Percentiles rank a stretch among this genome's conserved stretches.
Evolutionary conservation across 106 monocot species (phyloP).

Genomic region (Platanthera guangdongensis): DNA sequence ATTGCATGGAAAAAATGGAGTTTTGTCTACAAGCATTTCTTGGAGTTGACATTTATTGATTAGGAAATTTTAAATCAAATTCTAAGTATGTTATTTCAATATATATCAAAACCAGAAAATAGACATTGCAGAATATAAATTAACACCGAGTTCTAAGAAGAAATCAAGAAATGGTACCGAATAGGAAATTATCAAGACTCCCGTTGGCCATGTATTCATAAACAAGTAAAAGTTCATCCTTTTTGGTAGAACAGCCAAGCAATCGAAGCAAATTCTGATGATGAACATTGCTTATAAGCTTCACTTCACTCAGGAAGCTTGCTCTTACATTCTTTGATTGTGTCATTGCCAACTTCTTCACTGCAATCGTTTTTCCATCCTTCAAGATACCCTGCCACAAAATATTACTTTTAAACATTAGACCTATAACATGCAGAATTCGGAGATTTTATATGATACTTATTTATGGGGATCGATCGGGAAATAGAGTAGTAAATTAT

Average conservation of each 20-base stretch:
- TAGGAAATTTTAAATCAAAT: not conserved
- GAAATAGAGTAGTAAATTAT: not conserved
- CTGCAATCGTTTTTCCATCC: constrained; percentile 55
- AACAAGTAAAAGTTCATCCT: constrained; percentile 50
- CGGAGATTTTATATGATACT: not conserved
- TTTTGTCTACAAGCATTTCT: not conserved
- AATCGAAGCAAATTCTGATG: constrained; percentile 57
- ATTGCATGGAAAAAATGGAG: not conserved
- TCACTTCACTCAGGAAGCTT: constrained; percentile 60
- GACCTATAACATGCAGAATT: not conserved
- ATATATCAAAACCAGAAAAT: not conserved
- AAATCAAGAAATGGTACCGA: constrained; percentile 28
- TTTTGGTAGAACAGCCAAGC: constrained; percentile 63
- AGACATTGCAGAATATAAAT: not conserved
- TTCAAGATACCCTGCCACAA: constrained; percentile 39
- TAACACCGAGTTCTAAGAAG: not conserved
- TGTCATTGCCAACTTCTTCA: constrained; percentile 48
- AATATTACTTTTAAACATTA: not conserved
- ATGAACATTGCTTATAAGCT: constrained; percentile 77
- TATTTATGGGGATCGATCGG: not conserved
- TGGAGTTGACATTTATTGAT: not conserved
- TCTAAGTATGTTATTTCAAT: not conserved
- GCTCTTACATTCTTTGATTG: constrained; percentile 25
- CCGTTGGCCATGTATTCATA: constrained; percentile 73
- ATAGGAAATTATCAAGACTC: constrained; percentile 69